Evolutionary conservation across 139 green algal genomes (phyloP), one percentile per base, ranked within the genome.

Genomic region (Ostreobium quekettii): DNA sequence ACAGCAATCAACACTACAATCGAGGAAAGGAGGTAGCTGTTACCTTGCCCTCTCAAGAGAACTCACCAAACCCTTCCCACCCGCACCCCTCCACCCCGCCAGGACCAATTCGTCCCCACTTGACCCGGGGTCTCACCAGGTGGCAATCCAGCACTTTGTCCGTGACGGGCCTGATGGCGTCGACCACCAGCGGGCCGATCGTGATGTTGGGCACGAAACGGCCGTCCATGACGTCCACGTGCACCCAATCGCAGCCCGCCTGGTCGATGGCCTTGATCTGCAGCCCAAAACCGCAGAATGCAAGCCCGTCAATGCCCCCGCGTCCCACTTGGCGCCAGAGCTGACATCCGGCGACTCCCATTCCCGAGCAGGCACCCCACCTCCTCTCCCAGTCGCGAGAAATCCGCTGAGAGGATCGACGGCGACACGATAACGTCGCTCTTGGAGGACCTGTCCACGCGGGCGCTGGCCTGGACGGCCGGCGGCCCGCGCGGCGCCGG

Each of bases 131-230:
- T 39, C 85, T 78, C 65, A 93, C 84, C 77, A 98, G 76, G 80
- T 98, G 93, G 47, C 82, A 86, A 74, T 98, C 93, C 38, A 98
- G 79, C 5, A 90, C 85, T 74, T 93, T 92, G 76, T 99, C 91
- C 47, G 94, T 98, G 7, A 97, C 72, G 6, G 92, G 92, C 64
- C 94, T 87, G 24, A 99, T 66, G 5, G 94, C 94, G 69, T 97
- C 91, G 8, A 99, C 92, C 5, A 99, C 79, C 36, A 98, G 80
- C 2, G 94, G 94, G 29, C 94, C 94, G 68, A 99, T 99, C 62
- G 93, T 98, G 87, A 99, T 97, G 87, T 99, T 97, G 48, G 92
- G 93, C 65, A 97, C 93, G 75, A 99, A 97, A 75, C 92, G 87
- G 59, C 90, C 91, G 67, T 97, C 90, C 86, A 90, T 90, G 53